Conservation (phyloP, 805 yeast species). For the Teunomyces atbi region DNA sequence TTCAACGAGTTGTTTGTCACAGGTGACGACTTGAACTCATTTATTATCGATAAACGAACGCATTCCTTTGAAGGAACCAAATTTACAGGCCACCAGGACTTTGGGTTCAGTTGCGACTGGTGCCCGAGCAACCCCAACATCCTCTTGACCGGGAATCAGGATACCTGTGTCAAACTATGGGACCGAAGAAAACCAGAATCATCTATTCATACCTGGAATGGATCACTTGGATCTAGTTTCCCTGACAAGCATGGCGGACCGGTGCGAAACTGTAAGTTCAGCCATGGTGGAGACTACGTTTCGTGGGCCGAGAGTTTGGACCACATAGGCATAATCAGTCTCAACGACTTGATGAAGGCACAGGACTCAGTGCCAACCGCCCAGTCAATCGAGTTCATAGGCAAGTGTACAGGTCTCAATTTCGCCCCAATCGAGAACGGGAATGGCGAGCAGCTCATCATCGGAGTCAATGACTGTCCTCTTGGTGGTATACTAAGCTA, state of each 20-base stretch:
- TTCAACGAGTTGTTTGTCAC: slow-evolving; percentile 43
- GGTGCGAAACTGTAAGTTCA: slow-evolving; percentile 52
- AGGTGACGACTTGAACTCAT: slow-evolving; percentile 48
- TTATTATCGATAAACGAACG: slow-evolving; percentile 45
- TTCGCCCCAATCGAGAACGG: slow-evolving; percentile 44
- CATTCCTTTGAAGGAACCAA: slow-evolving; percentile 11
- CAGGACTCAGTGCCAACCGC: slow-evolving; percentile 20
- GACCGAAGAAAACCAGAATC: slow-evolving; percentile 42
- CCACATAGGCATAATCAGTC: slow-evolving; percentile 50
- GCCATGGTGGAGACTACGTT: slow-evolving; percentile 43
- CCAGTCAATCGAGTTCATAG: slow-evolving; percentile 54
- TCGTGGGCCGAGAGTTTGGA: slow-evolving; percentile 62
- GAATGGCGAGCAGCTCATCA: slow-evolving; percentile 46
- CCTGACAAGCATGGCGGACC: slow-evolving; percentile 40
- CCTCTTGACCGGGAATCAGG: slow-evolving; percentile 60
- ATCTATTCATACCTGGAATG: slow-evolving; percentile 33
- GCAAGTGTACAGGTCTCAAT: slow-evolving; percentile 56
- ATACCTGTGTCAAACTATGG: slow-evolving; percentile 53
- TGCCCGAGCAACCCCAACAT: slow-evolving; percentile 37
- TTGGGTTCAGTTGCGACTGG: slow-evolving; percentile 63
- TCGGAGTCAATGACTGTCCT: slow-evolving; percentile 55
- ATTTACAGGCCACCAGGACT: slow-evolving; percentile 52
- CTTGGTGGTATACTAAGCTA: slow-evolving; percentile 59
- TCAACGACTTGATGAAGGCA: slow-evolving; percentile 24
- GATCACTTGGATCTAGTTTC: slow-evolving; percentile 29